Percentiles rank a stretch among this genome's conserved stretches.
phyloP scores from a whole-genome alignment of 495 filamentous ascomycete genomes.

The Neurospora africana region DNA sequence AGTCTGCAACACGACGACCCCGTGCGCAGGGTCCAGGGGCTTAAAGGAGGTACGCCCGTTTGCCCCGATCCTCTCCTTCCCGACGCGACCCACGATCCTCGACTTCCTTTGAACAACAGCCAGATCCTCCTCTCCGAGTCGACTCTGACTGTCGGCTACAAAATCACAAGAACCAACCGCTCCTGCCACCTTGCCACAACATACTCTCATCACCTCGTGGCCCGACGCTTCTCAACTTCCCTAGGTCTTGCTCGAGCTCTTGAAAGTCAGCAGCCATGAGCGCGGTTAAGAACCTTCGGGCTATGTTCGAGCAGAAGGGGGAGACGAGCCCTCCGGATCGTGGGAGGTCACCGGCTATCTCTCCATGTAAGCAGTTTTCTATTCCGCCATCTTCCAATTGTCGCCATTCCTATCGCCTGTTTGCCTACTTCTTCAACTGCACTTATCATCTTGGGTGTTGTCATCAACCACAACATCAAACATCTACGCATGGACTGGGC shows the following conservation, averaged over 20 bases:
- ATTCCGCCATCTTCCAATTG: background rate
- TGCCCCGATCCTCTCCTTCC: background rate
- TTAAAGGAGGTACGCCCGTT: background rate
- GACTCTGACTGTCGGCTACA: background rate
- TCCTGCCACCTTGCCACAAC: background rate
- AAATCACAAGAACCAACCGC: background rate
- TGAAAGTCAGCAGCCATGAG: constrained; percentile 29
- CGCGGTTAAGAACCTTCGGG: constrained; percentile 58
- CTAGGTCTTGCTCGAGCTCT: background rate
- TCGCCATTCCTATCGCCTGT: background rate
- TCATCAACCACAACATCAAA: background rate
- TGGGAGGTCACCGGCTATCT: constrained; percentile 56
- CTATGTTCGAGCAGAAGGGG: constrained; percentile 75
- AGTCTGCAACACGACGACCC: background rate
- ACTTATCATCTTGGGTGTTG: background rate
- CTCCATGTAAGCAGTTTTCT: constrained; percentile 16
- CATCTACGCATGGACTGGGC: background rate
- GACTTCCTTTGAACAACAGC: background rate
- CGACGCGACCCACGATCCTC: background rate
- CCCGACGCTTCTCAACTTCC: background rate
- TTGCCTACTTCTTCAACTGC: background rate
- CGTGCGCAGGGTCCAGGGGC: background rate
- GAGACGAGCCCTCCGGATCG: constrained; percentile 56
- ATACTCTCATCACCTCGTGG: background rate
- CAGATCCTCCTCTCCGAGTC: background rate